These are phyloP conservation scores for Pichia sp. DNA, from an alignment of 1,139 yeast genomes.

Conservation along the genomic window DNA sequence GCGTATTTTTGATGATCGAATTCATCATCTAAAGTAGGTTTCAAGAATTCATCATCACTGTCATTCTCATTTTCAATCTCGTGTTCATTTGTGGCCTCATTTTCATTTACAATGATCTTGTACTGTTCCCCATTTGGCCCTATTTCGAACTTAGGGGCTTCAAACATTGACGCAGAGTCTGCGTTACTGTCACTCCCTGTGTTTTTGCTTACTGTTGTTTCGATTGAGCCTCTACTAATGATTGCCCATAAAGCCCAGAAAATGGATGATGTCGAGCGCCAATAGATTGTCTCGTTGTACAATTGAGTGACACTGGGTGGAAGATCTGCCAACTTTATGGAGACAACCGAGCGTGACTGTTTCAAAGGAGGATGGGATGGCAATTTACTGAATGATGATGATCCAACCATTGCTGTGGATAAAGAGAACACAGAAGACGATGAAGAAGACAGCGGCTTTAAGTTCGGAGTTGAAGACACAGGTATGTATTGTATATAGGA, in stretches of 20 bases:
- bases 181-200: neutral
- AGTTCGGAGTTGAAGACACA: constrained; percentile 28
- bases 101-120: constrained; percentile 19
- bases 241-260: constrained; percentile 94
- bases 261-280: constrained; percentile 80
- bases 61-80: constrained; percentile 21
- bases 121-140: constrained; percentile 48
- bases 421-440: constrained; percentile 9
- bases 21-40: constrained; percentile 53
- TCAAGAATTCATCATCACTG: constrained; percentile 36
- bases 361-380: constrained; percentile 7
- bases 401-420: neutral
- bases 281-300: constrained; percentile 61
- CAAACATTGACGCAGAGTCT: neutral
- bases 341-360: constrained; percentile 24
- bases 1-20: constrained; percentile 79
- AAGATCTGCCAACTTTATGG: constrained; percentile 25
- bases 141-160: constrained; percentile 25
- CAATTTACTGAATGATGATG: neutral
- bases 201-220: constrained; percentile 25
- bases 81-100: neutral
- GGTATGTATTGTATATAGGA: constrained; percentile 59
- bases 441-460: constrained; percentile 16
- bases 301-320: constrained; percentile 45
- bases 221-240: constrained; percentile 36